Evolutionary conservation across 1,139 yeast genomes (phyloP).

Genomic region (Yamadazyma spencermartinsiae): DNA sequence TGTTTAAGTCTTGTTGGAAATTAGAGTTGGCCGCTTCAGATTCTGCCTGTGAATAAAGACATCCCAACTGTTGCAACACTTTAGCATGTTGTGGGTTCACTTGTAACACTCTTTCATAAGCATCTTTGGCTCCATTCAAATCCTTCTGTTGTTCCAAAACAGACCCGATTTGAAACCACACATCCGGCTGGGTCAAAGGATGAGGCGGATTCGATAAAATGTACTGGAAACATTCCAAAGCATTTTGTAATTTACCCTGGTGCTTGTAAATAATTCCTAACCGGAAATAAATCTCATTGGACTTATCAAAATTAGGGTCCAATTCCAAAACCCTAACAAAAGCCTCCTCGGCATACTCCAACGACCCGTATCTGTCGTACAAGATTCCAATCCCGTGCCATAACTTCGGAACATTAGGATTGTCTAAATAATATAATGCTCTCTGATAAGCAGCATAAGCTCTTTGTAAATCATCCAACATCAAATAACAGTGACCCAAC

Average conservation of each 20-base stretch:
- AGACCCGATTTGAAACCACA: slow-evolving; percentile 97
- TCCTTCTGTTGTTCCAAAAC: slow-evolving; percentile 94
- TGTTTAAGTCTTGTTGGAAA: slow-evolving; percentile 70
- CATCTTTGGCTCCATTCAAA: slow-evolving; percentile 89
- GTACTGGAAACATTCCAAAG: slow-evolving; percentile 91
- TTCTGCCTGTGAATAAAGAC: slow-evolving; percentile 75
- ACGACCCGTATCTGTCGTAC: slow-evolving; percentile 91
- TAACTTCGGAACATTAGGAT: slow-evolving; percentile 92
- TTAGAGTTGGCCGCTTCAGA: slow-evolving; percentile 5
- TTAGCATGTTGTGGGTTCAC: slow-evolving; percentile 94
- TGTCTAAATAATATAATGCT: slow-evolving; percentile 85
- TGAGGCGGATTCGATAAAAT: slow-evolving; percentile 90
- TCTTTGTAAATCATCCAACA: slow-evolving; percentile 93
- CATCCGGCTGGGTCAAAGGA: slow-evolving; percentile 94
- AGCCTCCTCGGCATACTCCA: slow-evolving; percentile 97
- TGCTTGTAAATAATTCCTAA: slow-evolving; percentile 97
- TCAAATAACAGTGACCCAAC: slow-evolving; percentile 92
- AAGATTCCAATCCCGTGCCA: slow-evolving; percentile 99
- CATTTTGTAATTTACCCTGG: slow-evolving; percentile 82
- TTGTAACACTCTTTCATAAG: slow-evolving; percentile 87
- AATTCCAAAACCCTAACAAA: slow-evolving; percentile 92
- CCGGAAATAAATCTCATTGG: slow-evolving; percentile 92
- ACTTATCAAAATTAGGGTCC: slow-evolving; percentile 95
- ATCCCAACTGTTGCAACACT: slow-evolving; percentile 93
- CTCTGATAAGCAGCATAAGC: slow-evolving; percentile 97